phyloP scores from a whole-genome alignment of 306 rosid genomes.

The Adenanthera pavonina region DNA sequence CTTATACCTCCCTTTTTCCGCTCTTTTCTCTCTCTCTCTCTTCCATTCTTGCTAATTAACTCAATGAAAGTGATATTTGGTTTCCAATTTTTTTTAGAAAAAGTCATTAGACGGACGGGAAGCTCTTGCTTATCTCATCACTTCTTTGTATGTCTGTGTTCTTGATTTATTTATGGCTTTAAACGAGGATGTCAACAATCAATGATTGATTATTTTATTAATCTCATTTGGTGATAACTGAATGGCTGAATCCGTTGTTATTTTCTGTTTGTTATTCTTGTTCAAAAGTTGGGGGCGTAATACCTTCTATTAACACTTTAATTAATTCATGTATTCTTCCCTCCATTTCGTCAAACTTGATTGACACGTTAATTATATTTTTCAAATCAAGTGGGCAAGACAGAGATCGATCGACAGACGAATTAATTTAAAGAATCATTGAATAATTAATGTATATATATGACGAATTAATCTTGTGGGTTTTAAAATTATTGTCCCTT shows the following conservation, averaged over 20 bases:
- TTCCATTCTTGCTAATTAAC: neutral
- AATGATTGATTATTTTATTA: neutral
- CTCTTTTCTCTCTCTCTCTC: neutral
- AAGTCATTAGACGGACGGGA: neutral
- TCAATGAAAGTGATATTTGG: neutral
- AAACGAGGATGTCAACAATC: neutral
- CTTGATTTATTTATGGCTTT: neutral
- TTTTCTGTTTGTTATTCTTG: neutral
- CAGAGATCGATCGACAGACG: neutral
- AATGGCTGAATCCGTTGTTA: neutral
- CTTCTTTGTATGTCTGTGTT: neutral
- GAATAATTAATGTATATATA: neutral
- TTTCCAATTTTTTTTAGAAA: neutral
- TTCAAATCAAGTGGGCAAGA: neutral
- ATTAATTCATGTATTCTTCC: neutral
- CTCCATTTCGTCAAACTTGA: neutral
- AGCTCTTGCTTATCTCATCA: neutral
- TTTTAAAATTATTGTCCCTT: neutral
- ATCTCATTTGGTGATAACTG: neutral
- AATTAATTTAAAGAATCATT: neutral
- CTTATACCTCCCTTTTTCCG: too few species aligned
- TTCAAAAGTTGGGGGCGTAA: neutral
- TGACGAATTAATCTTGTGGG: neutral
- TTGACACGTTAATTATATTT: neutral
- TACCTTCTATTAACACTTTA: neutral